These are phyloP conservation scores for Mycena galopus DNA, from an alignment of 768 basidiomycete genomes.

Conservation along the genomic window DNA sequence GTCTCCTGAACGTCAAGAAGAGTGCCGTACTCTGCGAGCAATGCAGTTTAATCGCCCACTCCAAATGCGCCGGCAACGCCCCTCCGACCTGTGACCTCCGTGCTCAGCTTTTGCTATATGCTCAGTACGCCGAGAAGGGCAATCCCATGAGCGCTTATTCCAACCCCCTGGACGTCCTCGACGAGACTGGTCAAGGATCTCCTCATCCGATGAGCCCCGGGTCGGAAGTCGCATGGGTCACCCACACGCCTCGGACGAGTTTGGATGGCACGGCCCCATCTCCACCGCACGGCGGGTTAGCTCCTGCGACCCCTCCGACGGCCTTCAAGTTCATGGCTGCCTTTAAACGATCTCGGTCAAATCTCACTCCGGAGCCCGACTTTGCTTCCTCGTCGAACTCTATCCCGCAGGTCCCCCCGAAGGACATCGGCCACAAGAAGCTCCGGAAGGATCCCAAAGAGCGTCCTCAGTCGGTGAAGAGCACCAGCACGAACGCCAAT, in stretches of 20 bases:
- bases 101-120: conserved; percentile 82
- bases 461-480: conserved; percentile 70
- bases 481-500: conserved; percentile 68
- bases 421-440: conserved; percentile 41
- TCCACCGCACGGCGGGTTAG: conserved; percentile 37
- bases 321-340: conserved; percentile 75
- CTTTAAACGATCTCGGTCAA: conserved; percentile 76
- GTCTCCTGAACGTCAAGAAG: conserved; percentile 84
- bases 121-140: conserved; percentile 81
- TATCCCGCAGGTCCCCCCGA: conserved; percentile 44
- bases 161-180: conserved; percentile 63
- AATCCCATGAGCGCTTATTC: conserved; percentile 66
- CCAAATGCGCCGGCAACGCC: conserved; percentile 79
- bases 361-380: conserved; percentile 59
- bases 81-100: conserved; percentile 87
- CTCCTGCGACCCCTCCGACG: conserved; percentile 60
- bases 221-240: conserved; percentile 69
- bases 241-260: conserved; percentile 62
- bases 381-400: conserved; percentile 46
- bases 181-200: conserved; percentile 42
- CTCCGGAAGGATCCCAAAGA: conserved; percentile 56
- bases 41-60: conserved; percentile 91
- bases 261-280: conserved; percentile 55
- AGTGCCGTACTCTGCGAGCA: conserved; percentile 89
- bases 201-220: conserved; percentile 59